These are phyloP conservation scores for Coemansia sp. DNA, from an alignment of 192 early-diverging fungal genomes.

Conservation along the genomic window DNA sequence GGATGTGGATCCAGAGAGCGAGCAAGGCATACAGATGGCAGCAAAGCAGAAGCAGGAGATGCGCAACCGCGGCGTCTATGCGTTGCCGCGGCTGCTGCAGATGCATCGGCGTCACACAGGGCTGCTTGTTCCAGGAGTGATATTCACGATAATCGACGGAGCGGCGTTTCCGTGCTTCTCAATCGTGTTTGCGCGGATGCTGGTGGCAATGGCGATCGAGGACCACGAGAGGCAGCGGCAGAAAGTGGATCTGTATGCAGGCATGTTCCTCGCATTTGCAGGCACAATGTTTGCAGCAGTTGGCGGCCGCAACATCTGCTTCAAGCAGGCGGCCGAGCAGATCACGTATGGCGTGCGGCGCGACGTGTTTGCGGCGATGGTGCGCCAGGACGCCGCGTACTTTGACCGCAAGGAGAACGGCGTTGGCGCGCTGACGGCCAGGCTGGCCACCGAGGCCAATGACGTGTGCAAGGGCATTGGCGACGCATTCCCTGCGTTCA, in stretches of 20 bases:
- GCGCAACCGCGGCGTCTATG: slow-evolving; percentile 12
- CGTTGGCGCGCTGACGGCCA: slow-evolving; percentile 78
- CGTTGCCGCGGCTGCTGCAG: slow-evolving; percentile 34
- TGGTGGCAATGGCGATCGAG: slow-evolving; percentile 26
- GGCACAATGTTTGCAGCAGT: slow-evolving; percentile 59
- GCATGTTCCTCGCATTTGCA: slow-evolving; percentile 64
- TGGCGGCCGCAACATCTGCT: slow-evolving; percentile 59
- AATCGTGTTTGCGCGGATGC: slow-evolving; percentile 60
- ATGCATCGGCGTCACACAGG: slow-evolving; percentile 47
- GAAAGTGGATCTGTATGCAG: slow-evolving; percentile 57
- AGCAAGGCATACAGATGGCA: slow-evolving; percentile 22
- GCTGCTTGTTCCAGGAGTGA: slow-evolving; percentile 57
- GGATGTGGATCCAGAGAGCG: slow-evolving; percentile 12
- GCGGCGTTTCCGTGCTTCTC: slow-evolving; percentile 79
- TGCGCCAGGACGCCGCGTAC: slow-evolving; percentile 86
- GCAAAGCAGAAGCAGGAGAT: slow-evolving; percentile 8
- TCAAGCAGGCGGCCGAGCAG: slow-evolving; percentile 67
- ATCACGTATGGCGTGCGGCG: slow-evolving; percentile 70
- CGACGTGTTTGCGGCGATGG: slow-evolving; percentile 66
- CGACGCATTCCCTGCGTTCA: slow-evolving; percentile 43
- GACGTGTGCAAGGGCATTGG: slow-evolving; percentile 59
- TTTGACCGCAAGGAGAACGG: slow-evolving; percentile 79
- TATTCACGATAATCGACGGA: slow-evolving; percentile 68
- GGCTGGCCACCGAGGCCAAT: slow-evolving; percentile 78
- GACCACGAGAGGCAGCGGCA: slow-evolving; percentile 29